A percentile compares a stretch with the other conserved stretches of the same genome.
Evolutionary conservation across 2,329 filamentous ascomycete genomes (phyloP).

Genomic region (Phyllosticta citribraziliensis): DNA sequence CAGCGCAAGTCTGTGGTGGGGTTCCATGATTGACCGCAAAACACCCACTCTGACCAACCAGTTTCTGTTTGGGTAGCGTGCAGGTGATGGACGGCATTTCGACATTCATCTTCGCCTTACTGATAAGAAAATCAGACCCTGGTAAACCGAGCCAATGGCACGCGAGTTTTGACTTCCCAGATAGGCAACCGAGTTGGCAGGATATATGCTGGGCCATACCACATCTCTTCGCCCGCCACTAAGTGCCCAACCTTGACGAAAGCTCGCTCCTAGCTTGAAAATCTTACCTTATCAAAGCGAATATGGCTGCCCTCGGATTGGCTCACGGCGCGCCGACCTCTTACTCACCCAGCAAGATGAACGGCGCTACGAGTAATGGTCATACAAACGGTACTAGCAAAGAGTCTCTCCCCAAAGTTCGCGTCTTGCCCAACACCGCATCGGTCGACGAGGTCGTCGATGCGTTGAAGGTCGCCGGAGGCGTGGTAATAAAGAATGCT

Average conservation of each 20-base stretch:
- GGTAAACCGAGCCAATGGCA: background rate
- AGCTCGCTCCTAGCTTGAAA: background rate
- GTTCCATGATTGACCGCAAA: background rate
- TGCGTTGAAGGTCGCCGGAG: background rate
- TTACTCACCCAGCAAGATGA: background rate
- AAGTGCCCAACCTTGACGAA: background rate
- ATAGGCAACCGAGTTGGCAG: background rate
- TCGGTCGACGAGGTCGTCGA: background rate
- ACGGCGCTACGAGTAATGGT: background rate
- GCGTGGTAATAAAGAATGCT: background rate
- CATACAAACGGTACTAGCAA: background rate
- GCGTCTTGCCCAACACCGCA: background rate
- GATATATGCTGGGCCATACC: background rate
- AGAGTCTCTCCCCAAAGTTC: background rate
- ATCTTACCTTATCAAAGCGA: background rate
- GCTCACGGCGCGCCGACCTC: background rate
- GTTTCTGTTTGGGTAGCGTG: background rate
- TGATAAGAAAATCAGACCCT: background rate
- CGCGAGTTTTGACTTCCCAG: background rate
- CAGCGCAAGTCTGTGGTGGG: background rate
- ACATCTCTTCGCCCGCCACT: background rate
- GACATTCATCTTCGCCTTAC: background rate
- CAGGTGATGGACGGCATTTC: background rate
- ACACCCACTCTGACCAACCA: background rate
- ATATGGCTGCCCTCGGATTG: background rate